Evolutionary conservation across 2,329 filamentous ascomycete species (phyloP), one percentile per base, ranked within the genome.

Genomic region (Pestalotiopsis sp.): DNA sequence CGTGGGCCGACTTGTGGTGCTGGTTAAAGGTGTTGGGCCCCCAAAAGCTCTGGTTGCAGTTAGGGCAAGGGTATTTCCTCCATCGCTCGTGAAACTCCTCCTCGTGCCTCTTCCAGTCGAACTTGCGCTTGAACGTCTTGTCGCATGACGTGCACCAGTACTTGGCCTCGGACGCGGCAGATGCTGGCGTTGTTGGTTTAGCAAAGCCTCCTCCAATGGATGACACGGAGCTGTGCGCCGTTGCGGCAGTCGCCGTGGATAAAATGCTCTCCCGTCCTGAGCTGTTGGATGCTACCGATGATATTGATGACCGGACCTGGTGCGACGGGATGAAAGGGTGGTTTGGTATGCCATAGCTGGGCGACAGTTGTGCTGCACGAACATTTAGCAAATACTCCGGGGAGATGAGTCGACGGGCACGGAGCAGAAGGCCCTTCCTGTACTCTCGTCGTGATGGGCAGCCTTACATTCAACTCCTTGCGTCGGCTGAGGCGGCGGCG

Each of bases 61-160:
- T 88, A 5, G 89, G 88, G 73, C 89, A 91, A 13, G 88, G 88
- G 76, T 90, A 91, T 74, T 89, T 90, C 70, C 89, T 86, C 81
- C 88, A 88, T 66, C 89, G 87, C 80, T 91, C 89, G 77, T 91
- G 89, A 73, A 91, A 90, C 77, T 90, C 88, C 72, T 91, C 89
- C 75, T 91, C 88, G 77, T 92, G 89, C 39, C 88, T 85, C 77
- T 90, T 90, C 89, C 87, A 92, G 76, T 91, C 88, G 70, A 89
- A 89, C 75, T 91, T 91, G 71, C 88, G 85, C 80, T 89, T 89
- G 74, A 91, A 89, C 59, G 87, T 89, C 62, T 89, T 89, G 75
- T 91, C 88, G 77, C 83, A 84, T 40, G 81, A 81, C 1, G 81
- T 84, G 71, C 81, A 84, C 77, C 73, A 79, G 69, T 76, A 77